Percentiles rank a stretch among this genome's conserved stretches.
Conservation (phyloP, 1,139 yeast genomes). For the Candida sp. region DNA sequence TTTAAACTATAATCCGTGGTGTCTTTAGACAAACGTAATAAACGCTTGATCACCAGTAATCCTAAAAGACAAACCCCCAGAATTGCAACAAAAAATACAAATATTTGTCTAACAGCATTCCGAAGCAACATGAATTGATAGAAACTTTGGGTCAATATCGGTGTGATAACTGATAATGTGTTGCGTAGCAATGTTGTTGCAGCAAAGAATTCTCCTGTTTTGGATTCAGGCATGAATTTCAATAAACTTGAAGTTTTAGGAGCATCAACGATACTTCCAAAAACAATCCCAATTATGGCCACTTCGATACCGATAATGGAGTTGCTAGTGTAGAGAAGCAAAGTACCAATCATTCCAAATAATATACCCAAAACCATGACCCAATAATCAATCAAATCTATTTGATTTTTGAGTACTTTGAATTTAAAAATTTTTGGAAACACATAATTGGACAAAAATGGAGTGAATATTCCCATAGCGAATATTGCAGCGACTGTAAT, state of each 20-base stretch:
- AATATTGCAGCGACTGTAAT: slow-evolving; percentile 42
- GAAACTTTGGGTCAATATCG: slow-evolving; percentile 22
- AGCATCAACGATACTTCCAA: slow-evolving; percentile 41
- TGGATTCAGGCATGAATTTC: slow-evolving; percentile 37
- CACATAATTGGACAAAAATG: slow-evolving; percentile 25
- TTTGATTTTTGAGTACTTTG: slow-evolving; percentile 31
- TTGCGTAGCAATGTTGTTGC: slow-evolving; percentile 33
- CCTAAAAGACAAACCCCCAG: not conserved
- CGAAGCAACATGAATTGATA: slow-evolving; percentile 19
- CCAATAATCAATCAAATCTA: slow-evolving; percentile 56
- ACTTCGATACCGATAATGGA: slow-evolving; percentile 15
- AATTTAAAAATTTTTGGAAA: slow-evolving; percentile 26
- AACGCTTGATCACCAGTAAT: not conserved
- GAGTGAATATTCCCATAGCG: slow-evolving; percentile 27
- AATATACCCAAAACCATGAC: slow-evolving; percentile 21
- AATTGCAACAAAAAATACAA: slow-evolving; percentile 7
- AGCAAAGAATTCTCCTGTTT: slow-evolving; percentile 38
- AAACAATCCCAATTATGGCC: slow-evolving; percentile 1
- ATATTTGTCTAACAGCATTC: slow-evolving; percentile 7
- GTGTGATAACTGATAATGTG: slow-evolving; percentile 20
- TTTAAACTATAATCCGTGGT: slow-evolving; percentile 1
- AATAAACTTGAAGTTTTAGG: slow-evolving; percentile 30
- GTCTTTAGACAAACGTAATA: not conserved
- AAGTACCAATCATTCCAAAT: slow-evolving; percentile 39
- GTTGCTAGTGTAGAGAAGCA: slow-evolving; percentile 13